Base-by-base conservation (phyloP, 1,284 basidiomycete genomes). In the Leccinum variabile region DNA sequence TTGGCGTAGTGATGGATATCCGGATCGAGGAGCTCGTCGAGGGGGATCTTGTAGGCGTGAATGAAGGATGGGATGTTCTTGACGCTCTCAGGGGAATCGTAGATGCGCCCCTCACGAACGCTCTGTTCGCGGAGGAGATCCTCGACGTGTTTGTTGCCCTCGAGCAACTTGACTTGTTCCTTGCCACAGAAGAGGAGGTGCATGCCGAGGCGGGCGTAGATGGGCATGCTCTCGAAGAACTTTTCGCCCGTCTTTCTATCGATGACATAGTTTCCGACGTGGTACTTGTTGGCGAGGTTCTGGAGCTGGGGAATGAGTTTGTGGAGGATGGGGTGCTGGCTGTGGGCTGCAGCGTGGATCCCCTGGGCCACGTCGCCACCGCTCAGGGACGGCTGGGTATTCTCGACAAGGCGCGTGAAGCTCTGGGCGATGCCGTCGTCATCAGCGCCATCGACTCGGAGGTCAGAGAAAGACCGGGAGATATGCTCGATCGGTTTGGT, bases 201-300 rank as follows among this genome's bases (percentile, higher is more conserved):
- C 86, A 93, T 93, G 4, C 91, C 92, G 5, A 82, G 68, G 4
- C 72, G 75, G 28, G 85, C 83, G 76, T 91, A 93, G 39, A 93
- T 81, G 1, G 90, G 90, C 91, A 94, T 94, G 59, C 82, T 84
- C 76, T 94, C 92, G 65, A 92, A 92, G 66, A 89, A 80, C 70
- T 82, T 81, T 72, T 87, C 80, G 2, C 83, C 83, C 0, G 85
- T 83, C 8, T 76, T 75, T 18, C 91, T 80, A 53, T 89, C 80
- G 32, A 84, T 75, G 30, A 91, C 88, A 71, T 79, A 91, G 74
- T 91, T 91, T 4, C 89, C 89, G 54, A 83, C 76, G 61, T 88
- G 86, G 63, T 83, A 82, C 28, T 78, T 75, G 4, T 72, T 70
- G 1, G 84, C 85, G 37, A 86, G 72, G 59, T 78, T 78, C 73